Evolutionary conservation across 2,329 filamentous ascomycete species (phyloP).

Genomic region (Fusarium pseudograminearum): DNA sequence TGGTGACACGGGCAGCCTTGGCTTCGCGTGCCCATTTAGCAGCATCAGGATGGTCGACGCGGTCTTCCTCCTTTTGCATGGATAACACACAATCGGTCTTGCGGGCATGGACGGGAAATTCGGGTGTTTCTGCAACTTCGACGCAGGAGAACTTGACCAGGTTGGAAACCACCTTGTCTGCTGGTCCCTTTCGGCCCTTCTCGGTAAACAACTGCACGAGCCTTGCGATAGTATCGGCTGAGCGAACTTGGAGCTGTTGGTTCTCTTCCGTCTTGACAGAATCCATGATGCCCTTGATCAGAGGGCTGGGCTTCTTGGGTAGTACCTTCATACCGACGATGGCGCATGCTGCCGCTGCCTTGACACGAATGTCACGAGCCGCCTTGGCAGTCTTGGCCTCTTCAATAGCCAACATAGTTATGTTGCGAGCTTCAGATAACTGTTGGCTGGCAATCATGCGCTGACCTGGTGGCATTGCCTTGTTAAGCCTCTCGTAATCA

Average conservation of each 20-base stretch:
- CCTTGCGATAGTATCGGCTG: conserved; percentile 83
- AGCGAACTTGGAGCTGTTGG: conserved; percentile 85
- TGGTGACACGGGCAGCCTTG: conserved; percentile 87
- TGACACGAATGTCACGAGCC: conserved; percentile 85
- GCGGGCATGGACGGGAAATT: conserved; percentile 85
- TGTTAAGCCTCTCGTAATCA: conserved; percentile 90
- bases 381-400: conserved; percentile 85
- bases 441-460: conserved; percentile 85
- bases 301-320: conserved; percentile 90
- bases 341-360: conserved; percentile 86
- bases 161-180: conserved; percentile 96
- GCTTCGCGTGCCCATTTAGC: conserved; percentile 91
- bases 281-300: conserved; percentile 99
- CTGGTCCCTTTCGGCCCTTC: conserved; percentile 82
- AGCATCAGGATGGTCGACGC: conserved; percentile 90
- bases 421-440: conserved; percentile 79
- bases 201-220: conserved; percentile 89
- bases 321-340: conserved; percentile 87
- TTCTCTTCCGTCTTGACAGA: conserved; percentile 97
- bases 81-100: conserved; percentile 88
- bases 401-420: conserved; percentile 77
- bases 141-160: conserved; percentile 98
- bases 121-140: conserved; percentile 96
- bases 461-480: conserved; percentile 87
- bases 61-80: conserved; percentile 96